Evolutionary conservation across 345 rosid species (phyloP), one percentile per base, ranked within the genome.

Genomic region (Erodium maritimum): DNA sequence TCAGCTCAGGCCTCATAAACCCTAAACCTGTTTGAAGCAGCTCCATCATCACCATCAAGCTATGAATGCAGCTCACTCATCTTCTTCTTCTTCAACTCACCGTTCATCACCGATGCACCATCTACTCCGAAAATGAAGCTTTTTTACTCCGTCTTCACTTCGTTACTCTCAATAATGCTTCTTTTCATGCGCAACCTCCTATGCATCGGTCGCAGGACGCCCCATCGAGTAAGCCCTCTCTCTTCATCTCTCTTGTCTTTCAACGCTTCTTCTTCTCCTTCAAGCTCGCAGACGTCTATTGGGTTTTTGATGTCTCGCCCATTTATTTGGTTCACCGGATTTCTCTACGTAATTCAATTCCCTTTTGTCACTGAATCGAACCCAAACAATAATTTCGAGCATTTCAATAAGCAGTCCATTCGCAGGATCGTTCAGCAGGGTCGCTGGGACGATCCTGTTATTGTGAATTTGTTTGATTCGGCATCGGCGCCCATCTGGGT

Each of bases 401-500:
- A 46, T 58, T 42, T 75, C 45, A 60, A 61, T 61, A 72, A 53
- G 52, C 79, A 75, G 17, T 75, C 82, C 50, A 37, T 83, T 50
- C 65, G 65, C 62, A 68, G 68, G 25, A 65, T 74, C 56, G 70
- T 82, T 64, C 70, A 50, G 55, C 66, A 75, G 51, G 75, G 71
- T 37, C 66, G 57, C 10, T 85, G 79, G 86, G 75, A 72, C 56
- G 79, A 83, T 62, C 82, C 80, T 0, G 58, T 17, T 53, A 46
- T 79, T 1, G 55, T 34, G 5, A 59, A 51, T 52, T 42, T 71
- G 18, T 64, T 80, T 51, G 67, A 60, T 59, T 76, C 79, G 17
- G 60, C 70, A 2, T 63, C 71, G 68, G 75, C 78, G 46, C 79
- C 87, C 11, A 56, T 77, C 45, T 77, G 78, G 82, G 83, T 75